phyloP scores from a whole-genome alignment of 805 yeast genomes.

The Lipomyces mesembrius region DNA sequence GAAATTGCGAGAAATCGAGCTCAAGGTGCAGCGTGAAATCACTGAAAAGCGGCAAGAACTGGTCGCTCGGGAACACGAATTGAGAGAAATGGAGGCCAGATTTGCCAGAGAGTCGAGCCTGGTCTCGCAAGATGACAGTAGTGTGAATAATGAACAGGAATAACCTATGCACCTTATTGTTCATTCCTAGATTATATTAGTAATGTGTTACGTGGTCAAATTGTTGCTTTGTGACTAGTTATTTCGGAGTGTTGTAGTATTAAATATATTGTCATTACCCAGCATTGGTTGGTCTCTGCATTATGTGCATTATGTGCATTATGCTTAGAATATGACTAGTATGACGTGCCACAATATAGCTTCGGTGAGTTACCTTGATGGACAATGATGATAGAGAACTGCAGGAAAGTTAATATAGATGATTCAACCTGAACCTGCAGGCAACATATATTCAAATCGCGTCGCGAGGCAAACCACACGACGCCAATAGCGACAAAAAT shows the following conservation, averaged over 20 bases:
- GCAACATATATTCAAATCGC: neutral
- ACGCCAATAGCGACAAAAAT: neutral
- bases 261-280: neutral
- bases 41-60: constrained; percentile 47
- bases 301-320: neutral
- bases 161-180: neutral
- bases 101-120: constrained; percentile 36
- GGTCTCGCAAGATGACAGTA: constrained; percentile 23
- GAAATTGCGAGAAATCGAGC: constrained; percentile 48
- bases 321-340: neutral
- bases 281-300: neutral
- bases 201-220: neutral
- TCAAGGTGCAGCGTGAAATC: constrained; percentile 47
- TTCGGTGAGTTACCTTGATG: neutral
- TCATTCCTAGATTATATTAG: neutral
- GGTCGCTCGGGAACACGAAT: constrained; percentile 49
- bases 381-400: neutral
- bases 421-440: constrained; percentile 5
- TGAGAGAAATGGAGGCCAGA: constrained; percentile 48
- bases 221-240: neutral
- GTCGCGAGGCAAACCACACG: too few relatives aligned
- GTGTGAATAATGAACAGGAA: neutral
- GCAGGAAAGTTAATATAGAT: neutral
- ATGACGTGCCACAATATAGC: neutral
- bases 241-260: neutral